These are phyloP conservation scores for Voacanga thouarsii DNA, from an alignment of 257 asterid species.

Conservation along the genomic window DNA sequence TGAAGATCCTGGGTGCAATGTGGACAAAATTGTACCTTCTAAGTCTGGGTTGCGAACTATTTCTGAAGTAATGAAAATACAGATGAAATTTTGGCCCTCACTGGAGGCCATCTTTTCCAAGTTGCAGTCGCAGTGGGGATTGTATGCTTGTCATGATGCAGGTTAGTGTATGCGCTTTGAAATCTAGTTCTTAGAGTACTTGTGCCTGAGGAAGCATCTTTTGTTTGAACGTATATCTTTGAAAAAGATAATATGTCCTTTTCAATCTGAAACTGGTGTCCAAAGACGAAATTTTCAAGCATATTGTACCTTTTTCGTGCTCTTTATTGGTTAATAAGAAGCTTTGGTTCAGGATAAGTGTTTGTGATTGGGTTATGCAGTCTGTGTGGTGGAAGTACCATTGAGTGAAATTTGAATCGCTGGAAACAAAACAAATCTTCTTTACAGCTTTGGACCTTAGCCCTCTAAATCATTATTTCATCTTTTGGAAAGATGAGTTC, in stretches of 20 bases:
- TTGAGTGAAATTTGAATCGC: no score
- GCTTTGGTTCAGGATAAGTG: background rate
- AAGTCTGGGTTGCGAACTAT: constrained; percentile 68
- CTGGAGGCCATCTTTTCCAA: constrained; percentile 41
- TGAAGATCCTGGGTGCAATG: constrained; percentile 44
- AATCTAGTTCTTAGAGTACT: background rate
- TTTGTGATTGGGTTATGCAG: background rate
- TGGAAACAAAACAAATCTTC: no score
- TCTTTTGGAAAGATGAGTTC: no score
- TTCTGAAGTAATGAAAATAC: constrained; percentile 70
- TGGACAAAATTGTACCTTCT: constrained; percentile 54
- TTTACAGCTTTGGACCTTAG: no score
- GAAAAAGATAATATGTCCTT: background rate
- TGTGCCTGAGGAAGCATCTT: background rate
- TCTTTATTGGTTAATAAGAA: background rate
- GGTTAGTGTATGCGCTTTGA: constrained; percentile 44
- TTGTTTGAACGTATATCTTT: background rate
- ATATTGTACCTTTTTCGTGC: background rate
- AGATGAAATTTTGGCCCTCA: constrained; percentile 72
- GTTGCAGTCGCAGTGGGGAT: constrained; percentile 59
- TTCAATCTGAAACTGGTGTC: background rate
- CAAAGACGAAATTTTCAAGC: background rate
- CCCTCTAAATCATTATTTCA: no score
- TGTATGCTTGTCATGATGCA: constrained; percentile 38
- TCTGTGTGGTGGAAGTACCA: background rate